Evolutionary conservation across 2,329 filamentous ascomycete species (phyloP), one percentile per base, ranked within the genome.

Genomic region (Aureobasidium zeae): DNA sequence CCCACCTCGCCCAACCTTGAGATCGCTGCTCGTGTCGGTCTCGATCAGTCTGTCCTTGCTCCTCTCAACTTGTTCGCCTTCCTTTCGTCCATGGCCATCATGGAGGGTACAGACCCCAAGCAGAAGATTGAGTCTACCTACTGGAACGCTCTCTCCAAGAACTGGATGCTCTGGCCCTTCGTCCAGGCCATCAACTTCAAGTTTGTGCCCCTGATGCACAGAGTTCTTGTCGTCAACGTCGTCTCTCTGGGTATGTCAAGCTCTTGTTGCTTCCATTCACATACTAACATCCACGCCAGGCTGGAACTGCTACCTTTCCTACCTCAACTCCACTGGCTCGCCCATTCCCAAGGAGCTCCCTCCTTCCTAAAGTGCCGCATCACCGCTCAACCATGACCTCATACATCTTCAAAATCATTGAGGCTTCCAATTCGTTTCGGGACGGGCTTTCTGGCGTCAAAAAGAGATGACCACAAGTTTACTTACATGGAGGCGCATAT

Each of bases 171-270:
- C 45, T 95, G 88, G 88, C 88, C 88, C 3, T 69, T 69, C 53
- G 86, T 93, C 45, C 88, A 95, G 68, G 70, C 81, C 43, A 72
- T 81, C 57, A 95, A 95, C 70, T 95, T 95, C 68, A 82, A 83
- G 57, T 74, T 91, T 51, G 76, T 94, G 50, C 88, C 88, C 36
- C 69, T 93, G 50, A 77, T 93, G 59, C 79, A 89, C 64, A 75
- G 87, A 47, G 77, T 95, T 30, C 67, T 94, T 54, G 81, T 94
- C 49, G 88, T 94, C 55, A 95, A 95, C 57, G 63, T 93, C 38
- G 72, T 94, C 43, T 84, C 74, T 48, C 64, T 84, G 53, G 79
- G 78, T 79, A 56, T 28, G 28, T 51, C 9, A 7, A n/a, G 21
- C 32, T 41, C 12, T 30, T 38, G n/a, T 12, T 29, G 6, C 16